Evolutionary conservation across 2,329 filamentous ascomycete genomes (phyloP).

Genomic region (Emericellopsis cladophorae): DNA sequence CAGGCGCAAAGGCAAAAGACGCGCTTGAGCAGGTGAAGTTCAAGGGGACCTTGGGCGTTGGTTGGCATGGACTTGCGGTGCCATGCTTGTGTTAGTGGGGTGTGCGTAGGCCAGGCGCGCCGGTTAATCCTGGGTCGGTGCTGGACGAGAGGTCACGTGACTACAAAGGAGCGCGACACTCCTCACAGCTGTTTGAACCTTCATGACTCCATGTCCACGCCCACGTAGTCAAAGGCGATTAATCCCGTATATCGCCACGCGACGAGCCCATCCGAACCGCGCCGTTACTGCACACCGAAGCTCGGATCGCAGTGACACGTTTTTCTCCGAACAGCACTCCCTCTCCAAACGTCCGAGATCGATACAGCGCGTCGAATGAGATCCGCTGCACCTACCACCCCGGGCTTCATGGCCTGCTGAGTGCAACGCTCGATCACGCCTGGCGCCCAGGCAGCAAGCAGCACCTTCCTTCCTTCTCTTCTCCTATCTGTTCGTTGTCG

Average conservation of each 20-base stretch:
- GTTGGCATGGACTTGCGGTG: not conserved
- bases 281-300: not conserved
- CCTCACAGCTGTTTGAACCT: not conserved
- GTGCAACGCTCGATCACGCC: conserved; percentile 6
- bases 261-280: not conserved
- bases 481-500: not conserved
- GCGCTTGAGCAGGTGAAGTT: not conserved
- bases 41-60: not conserved
- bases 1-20: not conserved
- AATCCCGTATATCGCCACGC: too few species aligned
- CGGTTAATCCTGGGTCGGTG: not conserved
- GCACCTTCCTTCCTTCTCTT: not conserved
- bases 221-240: too few species aligned
- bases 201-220: not conserved
- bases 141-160: conserved; percentile 3
- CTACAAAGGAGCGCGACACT: conserved; percentile 3
- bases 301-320: not conserved
- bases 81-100: not conserved
- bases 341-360: not conserved
- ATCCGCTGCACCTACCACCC: conserved; percentile 27
- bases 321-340: not conserved
- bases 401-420: conserved; percentile 37
- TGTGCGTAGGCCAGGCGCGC: not conserved
- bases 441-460: conserved; percentile 1
- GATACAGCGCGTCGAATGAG: conserved; percentile 27